phyloP scores from a whole-genome alignment of 768 basidiomycete species.

The Vishniacozyma victoriae region DNA sequence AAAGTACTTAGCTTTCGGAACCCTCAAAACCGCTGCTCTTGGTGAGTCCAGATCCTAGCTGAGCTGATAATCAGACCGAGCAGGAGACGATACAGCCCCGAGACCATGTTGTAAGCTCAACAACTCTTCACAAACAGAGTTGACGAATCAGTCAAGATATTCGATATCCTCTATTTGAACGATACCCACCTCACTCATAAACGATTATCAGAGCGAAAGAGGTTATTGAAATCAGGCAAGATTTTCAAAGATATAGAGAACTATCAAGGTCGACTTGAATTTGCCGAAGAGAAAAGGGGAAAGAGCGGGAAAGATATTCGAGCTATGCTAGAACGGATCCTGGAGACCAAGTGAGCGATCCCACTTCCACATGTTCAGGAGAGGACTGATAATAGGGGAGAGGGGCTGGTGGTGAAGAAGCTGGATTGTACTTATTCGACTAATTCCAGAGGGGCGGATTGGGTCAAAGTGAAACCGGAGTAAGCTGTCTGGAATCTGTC shows the following conservation, averaged over 20 bases:
- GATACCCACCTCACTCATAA: conserved; percentile 60
- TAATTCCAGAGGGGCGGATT: conserved; percentile 81
- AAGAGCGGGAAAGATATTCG: conserved; percentile 76
- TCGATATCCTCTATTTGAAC: conserved; percentile 86
- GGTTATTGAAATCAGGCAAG: conserved; percentile 56
- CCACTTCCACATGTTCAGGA: neutral
- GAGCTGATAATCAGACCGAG: conserved; percentile 44
- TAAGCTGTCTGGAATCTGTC: neutral
- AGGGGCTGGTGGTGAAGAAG: conserved; percentile 89
- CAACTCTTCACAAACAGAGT: neutral
- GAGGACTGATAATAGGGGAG: conserved; percentile 57
- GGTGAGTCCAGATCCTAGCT: conserved; percentile 52
- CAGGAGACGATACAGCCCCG: conserved; percentile 57
- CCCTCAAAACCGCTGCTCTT: conserved; percentile 82
- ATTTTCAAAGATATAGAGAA: conserved; percentile 32
- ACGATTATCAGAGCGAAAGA: conserved; percentile 69
- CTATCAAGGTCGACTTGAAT: conserved; percentile 76
- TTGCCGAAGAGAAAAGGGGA: conserved; percentile 64
- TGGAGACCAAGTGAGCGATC: conserved; percentile 54
- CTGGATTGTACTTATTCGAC: conserved; percentile 70
- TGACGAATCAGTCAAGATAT: conserved; percentile 76
- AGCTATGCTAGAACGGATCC: conserved; percentile 69
- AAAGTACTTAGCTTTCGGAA: conserved; percentile 85
- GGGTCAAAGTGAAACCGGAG: conserved; percentile 72
- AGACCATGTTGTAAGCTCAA: conserved; percentile 77